A percentile compares a stretch with the other conserved stretches of the same genome.
phyloP scores from a whole-genome alignment of 2,329 filamentous ascomycete genomes.

The Aspergillus thermomutatus region DNA sequence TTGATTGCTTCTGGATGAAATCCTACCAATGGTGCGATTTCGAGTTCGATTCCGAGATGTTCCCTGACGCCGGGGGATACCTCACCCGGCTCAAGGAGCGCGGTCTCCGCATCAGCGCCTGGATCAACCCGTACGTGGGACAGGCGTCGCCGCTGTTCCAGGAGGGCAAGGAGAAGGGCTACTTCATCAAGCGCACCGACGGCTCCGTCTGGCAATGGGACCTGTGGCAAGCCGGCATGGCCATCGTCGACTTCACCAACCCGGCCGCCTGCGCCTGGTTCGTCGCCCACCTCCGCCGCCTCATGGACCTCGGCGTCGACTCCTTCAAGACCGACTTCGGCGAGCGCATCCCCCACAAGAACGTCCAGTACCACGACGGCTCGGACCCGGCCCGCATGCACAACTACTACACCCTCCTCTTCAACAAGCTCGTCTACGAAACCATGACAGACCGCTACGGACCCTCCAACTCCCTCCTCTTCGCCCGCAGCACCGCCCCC shows the following conservation, averaged over 20 bases:
- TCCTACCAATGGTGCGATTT: slow-evolving; percentile 75
- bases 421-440: slow-evolving; percentile 68
- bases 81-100: slow-evolving; percentile 62
- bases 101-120: slow-evolving; percentile 67
- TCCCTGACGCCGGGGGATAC: slow-evolving; percentile 65
- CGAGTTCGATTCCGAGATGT: slow-evolving; percentile 64
- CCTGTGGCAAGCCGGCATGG: slow-evolving; percentile 75
- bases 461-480: slow-evolving; percentile 58
- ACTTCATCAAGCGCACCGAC: slow-evolving; percentile 66
- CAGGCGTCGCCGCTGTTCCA: slow-evolving; percentile 66
- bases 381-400: slow-evolving; percentile 66
- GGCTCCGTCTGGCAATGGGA: slow-evolving; percentile 74
- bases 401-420: slow-evolving; percentile 72
- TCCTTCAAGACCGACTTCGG: slow-evolving; percentile 75
- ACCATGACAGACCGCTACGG: slow-evolving; percentile 55
- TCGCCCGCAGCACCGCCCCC: slow-evolving; percentile 64
- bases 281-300: slow-evolving; percentile 55
- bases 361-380: slow-evolving; percentile 63
- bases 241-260: slow-evolving; percentile 70
- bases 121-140: slow-evolving; percentile 73
- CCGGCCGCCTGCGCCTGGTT: slow-evolving; percentile 66
- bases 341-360: slow-evolving; percentile 64
- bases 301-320: slow-evolving; percentile 69
- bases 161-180: slow-evolving; percentile 60
- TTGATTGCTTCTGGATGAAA: slow-evolving; percentile 75